A percentile compares a stretch with the other conserved stretches of the same genome.
phyloP scores from a whole-genome alignment of 257 asterid genomes.

The Ligustrum vulgare region DNA sequence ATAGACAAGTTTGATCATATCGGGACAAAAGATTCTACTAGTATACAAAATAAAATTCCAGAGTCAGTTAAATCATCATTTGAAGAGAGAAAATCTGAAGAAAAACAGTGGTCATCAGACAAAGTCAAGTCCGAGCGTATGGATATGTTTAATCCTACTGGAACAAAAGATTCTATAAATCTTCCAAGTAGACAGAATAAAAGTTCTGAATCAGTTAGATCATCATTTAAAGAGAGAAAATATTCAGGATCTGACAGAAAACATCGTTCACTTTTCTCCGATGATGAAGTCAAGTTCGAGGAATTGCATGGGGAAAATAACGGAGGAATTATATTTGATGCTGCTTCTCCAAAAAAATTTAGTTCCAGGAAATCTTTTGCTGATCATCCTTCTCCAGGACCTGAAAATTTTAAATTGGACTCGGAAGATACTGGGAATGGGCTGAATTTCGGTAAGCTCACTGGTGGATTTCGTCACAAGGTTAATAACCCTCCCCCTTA shows the following conservation, averaged over 20 bases:
- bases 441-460: conserved; percentile 66
- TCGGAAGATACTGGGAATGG: conserved; percentile 30
- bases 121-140: background rate
- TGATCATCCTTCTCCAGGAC: conserved; percentile 30
- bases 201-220: conserved; percentile 18
- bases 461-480: conserved; percentile 90
- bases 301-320: conserved; percentile 23
- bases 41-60: conserved; percentile 5
- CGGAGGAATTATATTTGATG: conserved; percentile 20
- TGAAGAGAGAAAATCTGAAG: conserved; percentile 26
- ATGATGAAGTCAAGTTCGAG: conserved; percentile 32
- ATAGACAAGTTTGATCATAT: conserved; percentile 24
- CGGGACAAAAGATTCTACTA: conserved; percentile 27
- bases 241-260: conserved; percentile 29
- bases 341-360: conserved; percentile 24
- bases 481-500: conserved; percentile 51
- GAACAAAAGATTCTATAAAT: conserved; percentile 17
- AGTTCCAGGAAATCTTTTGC: conserved; percentile 23
- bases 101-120: conserved; percentile 11
- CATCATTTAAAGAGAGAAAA: conserved; percentile 18
- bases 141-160: conserved; percentile 22
- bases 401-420: conserved; percentile 26
- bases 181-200: conserved; percentile 17
- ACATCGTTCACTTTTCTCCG: conserved; percentile 31
- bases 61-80: conserved; percentile 20